Percentiles rank a stretch among this genome's conserved stretches.
phyloP scores from a whole-genome alignment of 1,139 yeast genomes.

The Sugiyamaella grinbergsii region DNA sequence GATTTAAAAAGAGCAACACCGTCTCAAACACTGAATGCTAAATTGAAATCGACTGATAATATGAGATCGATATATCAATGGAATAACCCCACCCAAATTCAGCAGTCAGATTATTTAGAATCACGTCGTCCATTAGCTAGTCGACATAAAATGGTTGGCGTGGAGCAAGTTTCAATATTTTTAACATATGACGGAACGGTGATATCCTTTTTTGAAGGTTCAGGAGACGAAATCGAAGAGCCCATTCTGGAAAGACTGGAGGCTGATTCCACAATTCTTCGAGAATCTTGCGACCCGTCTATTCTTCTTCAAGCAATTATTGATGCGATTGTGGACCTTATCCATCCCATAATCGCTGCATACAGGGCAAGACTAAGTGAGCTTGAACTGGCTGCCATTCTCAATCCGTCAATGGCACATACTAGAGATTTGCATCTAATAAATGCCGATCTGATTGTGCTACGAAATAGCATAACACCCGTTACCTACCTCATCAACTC shows the following conservation, averaged over 20 bases:
- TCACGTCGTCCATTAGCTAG: constrained; percentile 50
- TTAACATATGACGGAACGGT: constrained; percentile 49
- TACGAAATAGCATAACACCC: constrained; percentile 51
- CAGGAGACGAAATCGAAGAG: constrained; percentile 52
- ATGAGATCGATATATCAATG: constrained; percentile 44
- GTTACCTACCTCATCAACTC: constrained; percentile 50
- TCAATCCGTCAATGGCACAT: constrained; percentile 52
- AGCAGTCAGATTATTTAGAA: constrained; percentile 42
- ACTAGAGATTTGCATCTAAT: constrained; percentile 55
- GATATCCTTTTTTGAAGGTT: constrained; percentile 57
- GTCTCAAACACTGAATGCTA: constrained; percentile 4
- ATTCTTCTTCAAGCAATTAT: constrained; percentile 54
- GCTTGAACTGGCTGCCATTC: constrained; percentile 52
- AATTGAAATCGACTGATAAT: constrained; percentile 10
- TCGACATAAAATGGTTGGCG: constrained; percentile 51
- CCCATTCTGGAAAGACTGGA: constrained; percentile 53
- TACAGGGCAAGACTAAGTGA: constrained; percentile 53
- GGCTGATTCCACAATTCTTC: constrained; percentile 49
- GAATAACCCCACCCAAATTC: constrained; percentile 39
- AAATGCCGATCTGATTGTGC: constrained; percentile 52
- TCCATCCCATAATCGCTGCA: constrained; percentile 61
- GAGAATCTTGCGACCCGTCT: constrained; percentile 54
- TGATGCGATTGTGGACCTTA: constrained; percentile 58
- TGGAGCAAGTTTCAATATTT: constrained; percentile 56
- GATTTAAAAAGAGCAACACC: background rate